Base-by-base conservation (phyloP, 495 filamentous ascomycete species). In the Tuber magnatum region DNA sequence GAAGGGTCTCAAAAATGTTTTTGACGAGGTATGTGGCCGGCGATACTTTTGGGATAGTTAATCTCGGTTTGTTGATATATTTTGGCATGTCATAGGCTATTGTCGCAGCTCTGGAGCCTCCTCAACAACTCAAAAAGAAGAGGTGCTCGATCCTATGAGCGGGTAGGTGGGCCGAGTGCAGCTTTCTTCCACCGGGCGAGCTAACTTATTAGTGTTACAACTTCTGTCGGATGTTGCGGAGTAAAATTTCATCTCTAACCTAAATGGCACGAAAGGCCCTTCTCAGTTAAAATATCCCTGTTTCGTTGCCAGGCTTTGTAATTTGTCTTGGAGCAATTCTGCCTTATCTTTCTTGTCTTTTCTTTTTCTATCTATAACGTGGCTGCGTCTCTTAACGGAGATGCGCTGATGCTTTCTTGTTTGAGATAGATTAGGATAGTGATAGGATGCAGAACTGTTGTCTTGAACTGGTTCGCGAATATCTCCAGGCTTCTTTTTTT, bases 1-100 rank as follows among this genome's bases (percentile, higher is more conserved):
- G 86, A 97, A 94, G 85, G 97, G 97, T 85, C 86, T 99, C 73
- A 99, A 99, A 88, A 96, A 99, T 83, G 95, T 99, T 41, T 99
- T 99, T 84, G 95, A 99, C 80, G 95, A 99, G 92, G 94, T 97
- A 88, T 70, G 88, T 70, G 28, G 22, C 51, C 16, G 71, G 18
- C 43, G 70, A 32, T 61, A 73, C 48, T n/a, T 32, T 32, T 28
- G 65, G 46, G 10, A 38, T 75, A 35, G 61, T 73, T 56, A 74
- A 72, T 69, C 42, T 61, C 28, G 35, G 6, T 42, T 48, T 73
- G 6, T 40, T 10, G 20, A 39, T 4, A 16, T 6, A 9, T 41
- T 24, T 46, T 48, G 7, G 32, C 35, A 22, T 24, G 42, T 71
- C 16, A 40, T 73, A 96, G 93, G 93, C 93, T 32, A 97, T 97